Conservation (phyloP, 495 filamentous ascomycete genomes). For the Haplographium delicatum region DNA sequence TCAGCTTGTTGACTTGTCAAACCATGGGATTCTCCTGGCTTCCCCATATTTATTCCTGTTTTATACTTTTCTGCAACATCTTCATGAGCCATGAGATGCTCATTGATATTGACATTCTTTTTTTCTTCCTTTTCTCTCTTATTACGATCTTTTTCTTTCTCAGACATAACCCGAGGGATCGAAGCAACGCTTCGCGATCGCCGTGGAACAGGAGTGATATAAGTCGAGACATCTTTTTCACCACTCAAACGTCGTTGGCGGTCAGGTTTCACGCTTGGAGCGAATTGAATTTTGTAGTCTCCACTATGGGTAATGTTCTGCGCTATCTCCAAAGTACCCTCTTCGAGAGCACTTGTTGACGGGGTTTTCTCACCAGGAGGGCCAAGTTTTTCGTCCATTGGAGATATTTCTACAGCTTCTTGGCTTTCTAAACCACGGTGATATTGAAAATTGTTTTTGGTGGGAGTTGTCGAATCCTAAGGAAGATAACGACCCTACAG, state of each 20-base stretch:
- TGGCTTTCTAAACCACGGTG: too few species aligned
- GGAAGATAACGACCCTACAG: too few species aligned
- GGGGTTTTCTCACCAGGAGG: background rate
- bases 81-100: conserved; percentile 27
- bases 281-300: conserved; percentile 20
- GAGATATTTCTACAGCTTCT: too few species aligned
- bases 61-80: conserved; percentile 25
- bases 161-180: conserved; percentile 26
- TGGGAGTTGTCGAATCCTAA: too few species aligned
- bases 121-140: conserved; percentile 20
- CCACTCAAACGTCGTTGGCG: background rate
- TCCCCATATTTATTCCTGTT: conserved; percentile 25
- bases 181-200: conserved; percentile 19
- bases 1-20: conserved; percentile 23
- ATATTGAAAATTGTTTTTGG: too few species aligned
- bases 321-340: background rate
- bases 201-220: background rate
- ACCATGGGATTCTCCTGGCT: conserved; percentile 25
- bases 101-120: conserved; percentile 26
- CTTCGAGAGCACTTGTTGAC: background rate
- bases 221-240: conserved; percentile 4
- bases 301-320: background rate
- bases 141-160: conserved; percentile 20
- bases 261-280: conserved; percentile 10
- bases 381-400: too few species aligned